A percentile compares a stretch with the other conserved stretches of the same genome.
Evolutionary conservation across 371 early-diverging fungal species (phyloP).

Genomic region (Mortierella sp.): DNA sequence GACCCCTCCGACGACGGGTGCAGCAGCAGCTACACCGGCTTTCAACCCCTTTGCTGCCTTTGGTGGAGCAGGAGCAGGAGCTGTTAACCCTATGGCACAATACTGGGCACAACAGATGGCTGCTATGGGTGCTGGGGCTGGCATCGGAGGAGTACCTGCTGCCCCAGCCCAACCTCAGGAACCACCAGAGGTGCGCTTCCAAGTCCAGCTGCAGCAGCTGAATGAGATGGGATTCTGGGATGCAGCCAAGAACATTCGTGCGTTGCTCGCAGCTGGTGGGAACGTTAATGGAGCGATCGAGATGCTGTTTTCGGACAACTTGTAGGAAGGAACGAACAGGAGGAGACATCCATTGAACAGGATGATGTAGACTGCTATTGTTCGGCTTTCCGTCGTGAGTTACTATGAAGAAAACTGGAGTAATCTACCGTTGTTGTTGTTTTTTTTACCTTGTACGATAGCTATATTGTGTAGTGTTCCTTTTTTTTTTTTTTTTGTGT

Average conservation of each 20-base stretch:
- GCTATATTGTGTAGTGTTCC: no score
- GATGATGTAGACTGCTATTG: no score
- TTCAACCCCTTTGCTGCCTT: constrained; percentile 78
- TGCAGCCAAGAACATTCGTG: constrained; percentile 90
- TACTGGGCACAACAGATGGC: constrained; percentile 57
- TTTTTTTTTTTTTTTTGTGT: no score
- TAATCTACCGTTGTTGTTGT: no score
- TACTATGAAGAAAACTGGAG: no score
- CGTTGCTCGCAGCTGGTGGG: constrained; percentile 86
- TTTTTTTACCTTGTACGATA: no score
- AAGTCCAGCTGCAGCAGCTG: constrained; percentile 91
- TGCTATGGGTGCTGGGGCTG: constrained; percentile 46
- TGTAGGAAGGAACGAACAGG: constrained; percentile 4
- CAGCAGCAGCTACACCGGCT: constrained; percentile 54
- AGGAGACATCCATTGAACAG: no score
- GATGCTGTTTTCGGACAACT: constrained; percentile 66
- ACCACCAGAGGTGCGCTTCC: constrained; percentile 92
- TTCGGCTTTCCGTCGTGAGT: no score
- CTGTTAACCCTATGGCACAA: constrained; percentile 56
- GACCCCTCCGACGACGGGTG: constrained; percentile 19
- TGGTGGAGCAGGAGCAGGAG: constrained; percentile 55
- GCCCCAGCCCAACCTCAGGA: constrained; percentile 60
- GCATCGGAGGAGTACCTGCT: constrained; percentile 55
- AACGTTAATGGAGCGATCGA: constrained; percentile 96
- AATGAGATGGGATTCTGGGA: constrained; percentile 98